phyloP scores from a whole-genome alignment of 495 filamentous ascomycete species.

The Podospora australis region DNA sequence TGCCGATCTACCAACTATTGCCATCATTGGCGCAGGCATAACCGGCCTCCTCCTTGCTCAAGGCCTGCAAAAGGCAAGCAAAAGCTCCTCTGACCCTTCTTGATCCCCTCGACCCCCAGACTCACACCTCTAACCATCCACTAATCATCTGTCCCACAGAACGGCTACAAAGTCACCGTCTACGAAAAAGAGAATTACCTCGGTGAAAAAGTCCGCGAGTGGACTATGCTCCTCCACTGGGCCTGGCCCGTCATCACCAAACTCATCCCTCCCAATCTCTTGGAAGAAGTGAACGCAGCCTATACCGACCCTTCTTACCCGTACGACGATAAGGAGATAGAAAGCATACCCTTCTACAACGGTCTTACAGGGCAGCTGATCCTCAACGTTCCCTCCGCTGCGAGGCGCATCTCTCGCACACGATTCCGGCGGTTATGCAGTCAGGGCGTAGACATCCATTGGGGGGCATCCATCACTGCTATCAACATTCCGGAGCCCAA shows the following conservation, averaged over 20 bases:
- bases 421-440: not conserved
- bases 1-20: not conserved
- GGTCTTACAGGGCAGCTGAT: slow-evolving; percentile 1
- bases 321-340: not conserved
- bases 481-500: not conserved
- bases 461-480: not conserved
- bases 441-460: slow-evolving; percentile 3
- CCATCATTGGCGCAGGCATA: slow-evolving; percentile 4
- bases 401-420: not conserved
- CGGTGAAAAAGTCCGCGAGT: slow-evolving; percentile 10
- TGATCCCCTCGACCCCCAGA: not conserved
- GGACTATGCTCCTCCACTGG: slow-evolving; percentile 17
- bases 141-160: too few relatives aligned
- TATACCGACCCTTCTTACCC: slow-evolving; percentile 4
- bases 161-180: slow-evolving; percentile 5
- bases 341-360: slow-evolving; percentile 7
- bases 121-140: too few relatives aligned
- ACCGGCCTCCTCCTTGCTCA: slow-evolving; percentile 5
- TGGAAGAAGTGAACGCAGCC: slow-evolving; percentile 3
- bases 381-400: not conserved
- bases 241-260: slow-evolving; percentile 7
- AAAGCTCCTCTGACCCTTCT: not conserved
- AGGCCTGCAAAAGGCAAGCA: slow-evolving; percentile 5
- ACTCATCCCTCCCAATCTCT: slow-evolving; percentile 4
- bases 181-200: slow-evolving; percentile 7